Evolutionary conservation across 2,329 filamentous ascomycete genomes (phyloP).

Genomic region (Helotiales sp.): DNA sequence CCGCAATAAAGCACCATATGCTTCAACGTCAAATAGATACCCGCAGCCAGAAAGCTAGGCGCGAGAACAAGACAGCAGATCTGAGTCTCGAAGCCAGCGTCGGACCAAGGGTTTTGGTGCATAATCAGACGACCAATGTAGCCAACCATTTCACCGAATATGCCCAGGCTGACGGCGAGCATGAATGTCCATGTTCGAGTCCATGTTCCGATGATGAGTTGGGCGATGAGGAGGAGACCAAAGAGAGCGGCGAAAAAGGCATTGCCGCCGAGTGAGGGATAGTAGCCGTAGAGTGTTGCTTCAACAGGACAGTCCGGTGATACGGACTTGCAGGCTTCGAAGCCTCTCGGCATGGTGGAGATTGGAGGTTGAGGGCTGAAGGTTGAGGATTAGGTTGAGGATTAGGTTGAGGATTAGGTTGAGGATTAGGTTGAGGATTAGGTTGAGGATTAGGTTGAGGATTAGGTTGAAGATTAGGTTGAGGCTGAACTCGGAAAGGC

Average conservation of each 20-base stretch:
- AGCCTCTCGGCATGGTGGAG: neutral
- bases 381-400: too few species aligned
- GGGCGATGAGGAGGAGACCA: constrained; percentile 42
- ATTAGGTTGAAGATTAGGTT: too few species aligned
- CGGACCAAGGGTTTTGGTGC: constrained; percentile 49
- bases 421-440: too few species aligned
- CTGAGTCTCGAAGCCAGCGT: constrained; percentile 54
- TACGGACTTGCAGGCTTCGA: constrained; percentile 37
- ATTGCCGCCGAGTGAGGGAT: constrained; percentile 54
- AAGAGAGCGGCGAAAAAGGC: constrained; percentile 53
- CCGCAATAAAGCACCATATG: constrained; percentile 53
- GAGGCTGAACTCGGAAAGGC: too few species aligned
- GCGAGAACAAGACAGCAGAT: constrained; percentile 55
- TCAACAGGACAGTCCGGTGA: constrained; percentile 49
- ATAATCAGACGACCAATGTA: constrained; percentile 54
- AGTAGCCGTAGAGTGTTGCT: constrained; percentile 52
- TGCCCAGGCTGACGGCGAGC: constrained; percentile 46
- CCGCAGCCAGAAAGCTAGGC: constrained; percentile 56
- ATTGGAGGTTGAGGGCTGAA: too few species aligned
- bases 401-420: too few species aligned
- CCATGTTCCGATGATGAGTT: constrained; percentile 45
- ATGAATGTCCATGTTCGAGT: constrained; percentile 55
- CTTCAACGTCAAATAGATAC: constrained; percentile 63
- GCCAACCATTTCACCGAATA: constrained; percentile 53
- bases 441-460: too few species aligned